Base-by-base conservation (phyloP, 2,329 filamentous ascomycete genomes). In the Colletotrichum chlorophyti region DNA sequence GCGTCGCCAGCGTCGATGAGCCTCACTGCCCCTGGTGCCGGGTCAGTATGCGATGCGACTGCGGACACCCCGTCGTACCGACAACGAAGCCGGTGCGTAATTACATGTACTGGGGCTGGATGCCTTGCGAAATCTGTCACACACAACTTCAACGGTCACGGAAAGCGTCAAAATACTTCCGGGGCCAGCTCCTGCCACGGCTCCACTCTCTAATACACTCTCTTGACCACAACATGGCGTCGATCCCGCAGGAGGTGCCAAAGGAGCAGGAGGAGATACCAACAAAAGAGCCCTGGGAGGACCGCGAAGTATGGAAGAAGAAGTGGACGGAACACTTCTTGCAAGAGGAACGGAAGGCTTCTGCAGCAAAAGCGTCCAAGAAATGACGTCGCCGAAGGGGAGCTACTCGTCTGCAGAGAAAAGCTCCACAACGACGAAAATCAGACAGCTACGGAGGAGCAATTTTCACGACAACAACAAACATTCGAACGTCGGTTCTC, bases 1-100 rank as follows among this genome's bases (percentile, higher is more conserved):
- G 66, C 42, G 54, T 75, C 50, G 68, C 70, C 38, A 72, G 70
- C 59, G 69, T 73, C 34, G 68, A 70, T 5, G 64, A 68, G 37
- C 72, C 75, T 3, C 66, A 65, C 40, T 79, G 77, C 53, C 77
- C 76, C 45, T 68, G 78, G 59, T 79, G 76, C 65, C 74, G 76
- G 23, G 54, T 63, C 12, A 45, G 58, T 14, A 68, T 69, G 59
- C 57, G 65, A 12, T 69, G 72, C 61, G 34, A 29, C 34, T 75
- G 72, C 63, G 68, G 69, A 12, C 72, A 75, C 38, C 70, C 71
- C 6, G 63, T 67, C 10, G 64, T 74, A 15, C 72, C 72, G 17
- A 53, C 51, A 23, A 47, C 60, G 27, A 60, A 60, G 43, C 51
- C 57, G 19, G 27, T 35, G 8, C 51, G 57, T n/a, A 57, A 45